Evolutionary conservation across 306 rosid genomes (phyloP), one percentile per base, ranked within the genome.

Genomic region (Glycyrrhiza uralensis): DNA sequence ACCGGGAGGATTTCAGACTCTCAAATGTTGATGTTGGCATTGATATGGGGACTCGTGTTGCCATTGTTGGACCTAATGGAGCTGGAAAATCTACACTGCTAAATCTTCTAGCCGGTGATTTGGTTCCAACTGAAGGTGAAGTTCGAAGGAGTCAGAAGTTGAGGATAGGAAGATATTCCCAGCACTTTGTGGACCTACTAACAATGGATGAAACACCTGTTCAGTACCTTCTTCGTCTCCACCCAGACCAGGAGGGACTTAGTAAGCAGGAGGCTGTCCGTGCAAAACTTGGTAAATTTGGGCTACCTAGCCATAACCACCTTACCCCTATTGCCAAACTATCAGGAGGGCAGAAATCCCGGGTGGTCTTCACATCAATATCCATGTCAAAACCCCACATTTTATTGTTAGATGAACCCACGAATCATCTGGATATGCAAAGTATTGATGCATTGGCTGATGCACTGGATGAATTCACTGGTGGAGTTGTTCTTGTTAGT

Each of bases 371-470:
- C 79, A 90, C 96, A 5, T 90, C 96, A 2, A 90, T 90, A 73
- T 90, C 92, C 72, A 90, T 90, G 96, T 90, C 89, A 24, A 90
- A 49, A 75, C 96, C 96, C 26, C 96, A 90, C 87, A 90, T 90
- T 38, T 82, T 90, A 47, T 77, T 90, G 67, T 81, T 87, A 57
- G 96, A 90, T 80, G 96, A 90, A 79, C 96, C 96, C 8, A 89
- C 87, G 9, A 89, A 89, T 78, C 92, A 90, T 81, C 64, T 90
- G 38, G 96, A 90, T 59, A 90, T 90, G 96, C 91, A 90, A 83
- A 90, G 96, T 47, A 90, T 90, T 35, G 93, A 90, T 72, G 88
- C 96, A 4, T 84, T 62, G 35, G 69, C 69, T 41, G 32, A 38
- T 62, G 69, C 69, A 0, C 50, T 89, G 8, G 86, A 90, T 61